A percentile compares a stretch with the other conserved stretches of the same genome.
Conservation (phyloP, 73 alveolate genomes). For the Durusdinium trenchii region DNA sequence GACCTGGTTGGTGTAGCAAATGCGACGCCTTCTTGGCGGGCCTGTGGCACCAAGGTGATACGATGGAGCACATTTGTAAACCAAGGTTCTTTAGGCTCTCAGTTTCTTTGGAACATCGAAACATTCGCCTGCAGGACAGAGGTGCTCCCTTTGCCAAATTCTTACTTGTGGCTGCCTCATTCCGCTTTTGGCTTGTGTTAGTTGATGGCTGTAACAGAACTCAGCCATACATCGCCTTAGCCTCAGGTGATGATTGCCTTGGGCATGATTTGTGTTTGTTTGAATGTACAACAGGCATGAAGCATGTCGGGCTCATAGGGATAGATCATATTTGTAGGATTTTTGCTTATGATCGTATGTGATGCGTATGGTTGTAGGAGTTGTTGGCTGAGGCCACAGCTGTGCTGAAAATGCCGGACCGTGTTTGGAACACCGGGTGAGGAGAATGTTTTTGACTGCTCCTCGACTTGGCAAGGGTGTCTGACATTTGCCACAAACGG, state of each 20-base stretch:
- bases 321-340: too few relatives aligned
- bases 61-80: background rate
- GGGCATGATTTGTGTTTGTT: too few relatives aligned
- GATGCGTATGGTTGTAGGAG: too few relatives aligned
- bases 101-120: background rate
- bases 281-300: too few relatives aligned
- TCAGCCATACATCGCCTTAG: too few relatives aligned
- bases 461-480: too few relatives aligned
- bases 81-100: background rate
- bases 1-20: constrained; percentile 52
- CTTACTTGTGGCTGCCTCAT: background rate
- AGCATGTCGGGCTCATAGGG: too few relatives aligned
- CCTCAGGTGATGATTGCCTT: too few relatives aligned
- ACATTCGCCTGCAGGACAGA: constrained; percentile 4
- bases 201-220: too few relatives aligned
- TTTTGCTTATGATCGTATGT: too few relatives aligned
- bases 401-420: constrained; percentile 57
- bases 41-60: constrained; percentile 56
- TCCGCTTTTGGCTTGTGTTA: too few relatives aligned
- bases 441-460: background rate
- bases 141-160: background rate
- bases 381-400: constrained; percentile 51
- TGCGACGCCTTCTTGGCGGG: constrained; percentile 67
- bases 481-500: too few relatives aligned
- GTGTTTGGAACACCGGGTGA: constrained; percentile 25